Conservation (phyloP, 2,329 filamentous ascomycete genomes). For the Orbilia ellipsospora region DNA sequence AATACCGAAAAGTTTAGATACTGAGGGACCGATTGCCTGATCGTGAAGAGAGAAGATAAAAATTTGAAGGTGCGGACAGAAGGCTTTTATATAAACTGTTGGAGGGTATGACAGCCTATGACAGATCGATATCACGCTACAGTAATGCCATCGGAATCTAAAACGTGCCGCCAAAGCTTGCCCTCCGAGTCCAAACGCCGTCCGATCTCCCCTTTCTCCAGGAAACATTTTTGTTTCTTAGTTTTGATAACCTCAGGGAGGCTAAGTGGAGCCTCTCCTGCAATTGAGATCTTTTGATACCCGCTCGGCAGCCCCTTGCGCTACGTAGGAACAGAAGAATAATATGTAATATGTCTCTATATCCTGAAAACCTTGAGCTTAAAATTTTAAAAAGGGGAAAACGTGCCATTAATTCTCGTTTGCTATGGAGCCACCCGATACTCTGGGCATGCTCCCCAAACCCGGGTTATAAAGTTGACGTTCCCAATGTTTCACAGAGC, state of each 20-base stretch:
- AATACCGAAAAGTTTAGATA: constrained; percentile 29
- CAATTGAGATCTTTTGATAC: constrained; percentile 44
- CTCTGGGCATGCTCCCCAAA: too few relatives aligned
- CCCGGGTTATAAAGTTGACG: constrained; percentile 41
- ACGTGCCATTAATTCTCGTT: too few relatives aligned
- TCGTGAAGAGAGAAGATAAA: constrained; percentile 47
- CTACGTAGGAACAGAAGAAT: constrained; percentile 24
- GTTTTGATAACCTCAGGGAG: constrained; percentile 28
- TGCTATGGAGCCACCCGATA: too few relatives aligned
- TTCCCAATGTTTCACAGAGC: constrained; percentile 48
- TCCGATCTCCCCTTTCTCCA: constrained; percentile 28
- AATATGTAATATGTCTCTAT: background rate
- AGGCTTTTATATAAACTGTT: constrained; percentile 33
- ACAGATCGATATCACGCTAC: background rate
- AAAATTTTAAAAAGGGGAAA: constrained; percentile 6
- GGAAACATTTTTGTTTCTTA: background rate
- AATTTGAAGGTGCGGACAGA: constrained; percentile 21
- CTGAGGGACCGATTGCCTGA: constrained; percentile 52
- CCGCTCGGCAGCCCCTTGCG: constrained; percentile 49
- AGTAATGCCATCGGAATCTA: constrained; percentile 1
- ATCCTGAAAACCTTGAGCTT: background rate
- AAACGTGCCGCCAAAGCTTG: constrained; percentile 29
- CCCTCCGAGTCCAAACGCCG: constrained; percentile 12
- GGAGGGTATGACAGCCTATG: constrained; percentile 9
- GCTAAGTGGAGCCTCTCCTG: constrained; percentile 16